phyloP scores from a whole-genome alignment of 306 rosid genomes.

The Gillenia trifoliata region DNA sequence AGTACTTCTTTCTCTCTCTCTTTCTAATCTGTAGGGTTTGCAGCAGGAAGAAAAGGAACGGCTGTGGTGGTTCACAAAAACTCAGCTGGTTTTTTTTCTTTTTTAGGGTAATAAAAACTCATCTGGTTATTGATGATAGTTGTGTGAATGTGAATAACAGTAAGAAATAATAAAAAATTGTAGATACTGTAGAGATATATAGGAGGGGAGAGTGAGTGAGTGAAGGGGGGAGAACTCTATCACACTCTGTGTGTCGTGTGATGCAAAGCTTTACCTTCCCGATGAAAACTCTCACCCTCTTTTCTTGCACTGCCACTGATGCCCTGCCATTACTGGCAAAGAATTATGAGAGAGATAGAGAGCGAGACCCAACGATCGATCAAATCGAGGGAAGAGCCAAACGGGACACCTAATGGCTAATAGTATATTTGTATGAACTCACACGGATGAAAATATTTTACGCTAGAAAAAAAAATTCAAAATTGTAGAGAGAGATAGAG shows the following conservation, averaged over 20 bases:
- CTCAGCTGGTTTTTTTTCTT: not conserved
- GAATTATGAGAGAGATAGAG: conserved; percentile 35
- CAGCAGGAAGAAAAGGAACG: no score
- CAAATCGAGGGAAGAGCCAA: conserved; percentile 70
- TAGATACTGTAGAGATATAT: no score
- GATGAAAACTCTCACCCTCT: conserved; percentile 74
- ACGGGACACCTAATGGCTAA: not conserved
- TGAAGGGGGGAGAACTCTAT: conserved; percentile 4
- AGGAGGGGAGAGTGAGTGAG: not conserved
- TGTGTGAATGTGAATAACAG: no score
- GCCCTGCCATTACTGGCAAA: conserved; percentile 67
- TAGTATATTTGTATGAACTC: not conserved
- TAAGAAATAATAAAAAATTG: no score
- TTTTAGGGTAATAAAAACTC: not conserved
- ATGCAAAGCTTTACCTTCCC: conserved; percentile 82
- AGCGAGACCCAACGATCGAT: conserved; percentile 40
- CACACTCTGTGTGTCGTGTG: conserved; percentile 3
- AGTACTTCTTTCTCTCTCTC: not conserved
- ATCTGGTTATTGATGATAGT: not conserved
- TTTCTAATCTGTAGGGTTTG: not conserved
- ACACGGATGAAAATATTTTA: not conserved
- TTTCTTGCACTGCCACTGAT: conserved; percentile 69
- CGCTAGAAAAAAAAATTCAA: no score
- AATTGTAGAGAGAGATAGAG: not conserved
- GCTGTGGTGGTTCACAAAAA: no score